A percentile compares a stretch with the other conserved stretches of the same genome.
These are phyloP conservation scores for Penicillium expansum DNA, from an alignment of 2,329 filamentous ascomycete genomes.

Conservation along the genomic window DNA sequence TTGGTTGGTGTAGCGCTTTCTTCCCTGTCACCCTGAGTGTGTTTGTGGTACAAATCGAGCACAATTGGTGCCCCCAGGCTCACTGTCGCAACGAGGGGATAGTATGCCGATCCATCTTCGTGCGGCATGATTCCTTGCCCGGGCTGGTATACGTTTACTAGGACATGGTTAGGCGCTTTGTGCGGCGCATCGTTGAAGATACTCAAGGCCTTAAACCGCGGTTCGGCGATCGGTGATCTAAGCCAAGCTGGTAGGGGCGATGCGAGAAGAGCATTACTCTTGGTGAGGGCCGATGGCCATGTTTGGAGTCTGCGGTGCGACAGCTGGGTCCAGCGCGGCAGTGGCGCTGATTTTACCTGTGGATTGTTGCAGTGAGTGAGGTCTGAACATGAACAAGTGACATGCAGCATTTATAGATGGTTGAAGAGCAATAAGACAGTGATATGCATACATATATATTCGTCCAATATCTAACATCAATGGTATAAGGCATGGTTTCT, in stretches of 20 bases:
- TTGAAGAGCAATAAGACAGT: not conserved
- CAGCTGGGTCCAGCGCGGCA: constrained; percentile 80
- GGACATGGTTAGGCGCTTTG: constrained; percentile 76
- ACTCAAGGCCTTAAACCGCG: constrained; percentile 50
- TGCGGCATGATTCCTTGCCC: constrained; percentile 97
- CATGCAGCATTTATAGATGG: not conserved
- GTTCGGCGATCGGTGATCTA: constrained; percentile 60
- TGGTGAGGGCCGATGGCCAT: constrained; percentile 79
- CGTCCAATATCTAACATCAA: not conserved
- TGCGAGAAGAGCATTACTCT: constrained; percentile 70
- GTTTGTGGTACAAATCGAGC: constrained; percentile 70
- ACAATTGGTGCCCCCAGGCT: constrained; percentile 77
- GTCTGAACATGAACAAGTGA: not conserved
- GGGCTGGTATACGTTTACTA: constrained; percentile 87
- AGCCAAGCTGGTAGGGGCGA: constrained; percentile 73
- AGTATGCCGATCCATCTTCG: constrained; percentile 86
- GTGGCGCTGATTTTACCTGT: constrained; percentile 58
- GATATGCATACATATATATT: not conserved
- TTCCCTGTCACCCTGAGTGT: constrained; percentile 27
- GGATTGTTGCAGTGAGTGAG: constrained; percentile 3
- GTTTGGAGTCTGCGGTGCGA: constrained; percentile 88
- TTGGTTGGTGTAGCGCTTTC: constrained; percentile 18
- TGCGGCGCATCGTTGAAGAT: constrained; percentile 69
- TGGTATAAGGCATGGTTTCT: not conserved
- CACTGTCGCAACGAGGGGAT: constrained; percentile 84